Base-by-base conservation (phyloP, 106 monocot genomes). In the Acorus gramineus region DNA sequence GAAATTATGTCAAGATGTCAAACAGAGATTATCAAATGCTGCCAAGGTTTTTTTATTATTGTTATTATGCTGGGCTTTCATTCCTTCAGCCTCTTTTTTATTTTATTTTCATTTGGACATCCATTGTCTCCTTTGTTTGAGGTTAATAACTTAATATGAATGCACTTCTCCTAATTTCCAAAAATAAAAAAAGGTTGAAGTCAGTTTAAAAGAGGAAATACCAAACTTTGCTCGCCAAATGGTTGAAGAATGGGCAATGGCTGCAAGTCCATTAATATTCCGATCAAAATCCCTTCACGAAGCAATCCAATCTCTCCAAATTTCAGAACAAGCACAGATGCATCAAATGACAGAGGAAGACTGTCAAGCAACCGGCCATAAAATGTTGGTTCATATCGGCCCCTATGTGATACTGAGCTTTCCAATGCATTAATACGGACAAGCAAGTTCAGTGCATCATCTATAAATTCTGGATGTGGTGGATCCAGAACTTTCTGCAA, bases 401-500 rank as follows among this genome's bases (percentile, higher is more conserved):
- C 74, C 77, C 80, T 72, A 42, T 68, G 73, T 69, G 76, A 60
- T 42, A 42, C 28, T 45, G 68, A 46, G 47, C 69, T 81, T 53
- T 84, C 72, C 46, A 92, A 63, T 64, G 91, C 86, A 69, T 61
- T 64, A 55, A 92, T 75, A 55, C 77, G 76, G 55, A 92, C 68
- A 46, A 92, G 86, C 49, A 79, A 76, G 50, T 53, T 60, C 5
- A 92, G 46, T 46, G 91, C 81, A 63, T 83, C 83, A 72, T 92
- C 76, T 67, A 86, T 59, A 47, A 76, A 52, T 60, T 76, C 71
- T 9, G 63, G 50, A 42, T 79, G 47, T 42, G 91, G 91, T 50
- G 86, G 91, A 73, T 86, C 86, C 52, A 92, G 71, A 79, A 81
- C 83, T 64, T 78, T 92, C 78, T 81, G 79, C 76, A 92, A 58